Evolutionary conservation across 2,329 filamentous ascomycete species (phyloP).

Genomic region (Neodidymelliopsis sp.): DNA sequence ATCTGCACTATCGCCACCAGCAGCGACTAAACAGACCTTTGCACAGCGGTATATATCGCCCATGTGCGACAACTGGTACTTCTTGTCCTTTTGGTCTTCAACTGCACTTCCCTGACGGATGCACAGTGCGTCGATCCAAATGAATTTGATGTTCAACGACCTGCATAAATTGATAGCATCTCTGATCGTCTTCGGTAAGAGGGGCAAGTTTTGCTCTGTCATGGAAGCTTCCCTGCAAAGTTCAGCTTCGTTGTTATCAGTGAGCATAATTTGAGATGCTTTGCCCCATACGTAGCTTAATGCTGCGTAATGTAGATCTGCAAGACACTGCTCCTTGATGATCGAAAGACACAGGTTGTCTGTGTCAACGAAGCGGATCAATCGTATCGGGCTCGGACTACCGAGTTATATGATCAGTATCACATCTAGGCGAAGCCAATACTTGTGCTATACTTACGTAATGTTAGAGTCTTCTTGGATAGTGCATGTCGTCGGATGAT

Average conservation of each 20-base stretch:
- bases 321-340: too few relatives aligned
- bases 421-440: too few relatives aligned
- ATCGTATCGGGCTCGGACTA: too few relatives aligned
- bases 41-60: not conserved
- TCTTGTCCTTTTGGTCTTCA: not conserved
- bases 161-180: not conserved
- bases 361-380: too few relatives aligned
- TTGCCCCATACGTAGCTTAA: not conserved
- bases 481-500: too few relatives aligned
- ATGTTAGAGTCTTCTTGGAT: too few relatives aligned
- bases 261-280: not conserved
- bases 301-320: not conserved
- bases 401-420: too few relatives aligned
- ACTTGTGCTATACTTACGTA: too few relatives aligned
- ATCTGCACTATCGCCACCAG: not conserved
- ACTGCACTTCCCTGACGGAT: not conserved
- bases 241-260: not conserved
- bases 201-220: not conserved
- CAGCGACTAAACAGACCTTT: not conserved
- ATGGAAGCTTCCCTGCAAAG: not conserved
- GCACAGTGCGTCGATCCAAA: not conserved
- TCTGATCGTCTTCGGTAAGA: not conserved
- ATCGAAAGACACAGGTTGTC: too few relatives aligned
- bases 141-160: not conserved
- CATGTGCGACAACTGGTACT: conserved; percentile 1